Percentiles rank a stretch among this genome's conserved stretches.
Conservation (phyloP, 371 early-diverging fungal species). For the Lichtheimia ramosa region DNA sequence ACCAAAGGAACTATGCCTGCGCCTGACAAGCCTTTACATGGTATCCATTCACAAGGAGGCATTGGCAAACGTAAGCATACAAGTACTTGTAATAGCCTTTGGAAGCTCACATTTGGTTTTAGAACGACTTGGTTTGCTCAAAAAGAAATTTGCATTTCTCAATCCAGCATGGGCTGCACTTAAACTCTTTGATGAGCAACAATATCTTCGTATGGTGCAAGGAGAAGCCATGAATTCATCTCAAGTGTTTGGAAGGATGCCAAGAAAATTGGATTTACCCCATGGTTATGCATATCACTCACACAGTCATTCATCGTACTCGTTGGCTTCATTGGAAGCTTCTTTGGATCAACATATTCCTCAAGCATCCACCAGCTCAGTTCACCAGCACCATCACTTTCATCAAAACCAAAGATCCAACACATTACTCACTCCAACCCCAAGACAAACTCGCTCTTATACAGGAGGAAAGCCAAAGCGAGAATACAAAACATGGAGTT, state of each 20-base stretch:
- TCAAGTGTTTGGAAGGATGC: slow-evolving; percentile 19
- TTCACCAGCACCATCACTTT: no score
- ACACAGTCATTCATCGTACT: not conserved
- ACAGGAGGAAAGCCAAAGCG: not conserved
- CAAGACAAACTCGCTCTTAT: not conserved
- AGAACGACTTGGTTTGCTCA: slow-evolving; percentile 20
- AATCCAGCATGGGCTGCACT: slow-evolving; percentile 30
- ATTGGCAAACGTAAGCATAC: slow-evolving; percentile 40
- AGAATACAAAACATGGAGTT: slow-evolving; percentile 1
- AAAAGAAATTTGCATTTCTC: slow-evolving; percentile 26
- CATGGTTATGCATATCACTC: no score
- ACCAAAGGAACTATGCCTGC: slow-evolving; percentile 36
- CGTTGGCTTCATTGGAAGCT: not conserved
- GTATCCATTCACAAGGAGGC: slow-evolving; percentile 37
- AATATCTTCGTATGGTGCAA: slow-evolving; percentile 24
- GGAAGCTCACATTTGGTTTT: not conserved
- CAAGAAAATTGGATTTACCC: slow-evolving; percentile 12
- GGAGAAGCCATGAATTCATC: slow-evolving; percentile 18
- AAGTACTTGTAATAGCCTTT: not conserved
- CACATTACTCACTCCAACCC: not conserved
- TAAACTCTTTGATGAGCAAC: slow-evolving; percentile 28
- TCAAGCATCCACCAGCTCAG: no score
- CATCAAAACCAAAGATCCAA: no score
- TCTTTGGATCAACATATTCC: no score
- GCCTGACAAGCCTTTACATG: slow-evolving; percentile 34